Conservation (phyloP, 306 rosid species). For the Dryas drummondii region DNA sequence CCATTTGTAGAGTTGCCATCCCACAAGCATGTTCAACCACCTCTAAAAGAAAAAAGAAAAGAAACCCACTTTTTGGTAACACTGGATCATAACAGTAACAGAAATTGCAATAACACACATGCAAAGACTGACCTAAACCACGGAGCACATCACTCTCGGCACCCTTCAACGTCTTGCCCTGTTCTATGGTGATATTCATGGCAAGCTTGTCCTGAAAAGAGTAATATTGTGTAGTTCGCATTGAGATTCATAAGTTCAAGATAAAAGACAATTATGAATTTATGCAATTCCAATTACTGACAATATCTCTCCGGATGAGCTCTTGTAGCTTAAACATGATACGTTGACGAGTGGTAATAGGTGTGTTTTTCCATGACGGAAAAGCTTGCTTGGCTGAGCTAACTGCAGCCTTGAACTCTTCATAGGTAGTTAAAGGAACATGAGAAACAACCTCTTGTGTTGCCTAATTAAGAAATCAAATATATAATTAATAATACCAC, state of each 20-base stretch:
- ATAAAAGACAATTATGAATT: slow-evolving; percentile 1
- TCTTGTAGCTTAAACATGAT: slow-evolving; percentile 73
- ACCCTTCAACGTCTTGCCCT: slow-evolving; percentile 62
- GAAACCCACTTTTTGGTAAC: slow-evolving; percentile 10
- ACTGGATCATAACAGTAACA: slow-evolving; percentile 13
- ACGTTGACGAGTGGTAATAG: slow-evolving; percentile 57
- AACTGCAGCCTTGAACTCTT: slow-evolving; percentile 74
- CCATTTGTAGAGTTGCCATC: slow-evolving; percentile 61
- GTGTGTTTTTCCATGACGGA: slow-evolving; percentile 62
- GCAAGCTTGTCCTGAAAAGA: slow-evolving; percentile 64
- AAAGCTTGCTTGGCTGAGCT: slow-evolving; percentile 74
- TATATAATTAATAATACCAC: slow-evolving; percentile 21
- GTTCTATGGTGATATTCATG: slow-evolving; percentile 54
- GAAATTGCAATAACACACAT: slow-evolving; percentile 19
- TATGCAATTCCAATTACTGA: slow-evolving; percentile 31
- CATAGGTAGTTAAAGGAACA: slow-evolving; percentile 62
- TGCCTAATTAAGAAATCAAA: slow-evolving; percentile 47
- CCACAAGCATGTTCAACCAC: slow-evolving; percentile 77
- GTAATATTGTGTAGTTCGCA: slow-evolving; percentile 14
- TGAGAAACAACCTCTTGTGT: slow-evolving; percentile 82
- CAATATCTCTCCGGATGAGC: slow-evolving; percentile 70
- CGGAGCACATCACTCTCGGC: slow-evolving; percentile 63
- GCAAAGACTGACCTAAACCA: slow-evolving; percentile 63
- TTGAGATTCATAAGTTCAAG: slow-evolving; percentile 14
- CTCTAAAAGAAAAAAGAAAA: slow-evolving; percentile 40